These are phyloP conservation scores for Protomyces gravidus DNA, from an alignment of 1,139 yeast species.

Conservation along the genomic window DNA sequence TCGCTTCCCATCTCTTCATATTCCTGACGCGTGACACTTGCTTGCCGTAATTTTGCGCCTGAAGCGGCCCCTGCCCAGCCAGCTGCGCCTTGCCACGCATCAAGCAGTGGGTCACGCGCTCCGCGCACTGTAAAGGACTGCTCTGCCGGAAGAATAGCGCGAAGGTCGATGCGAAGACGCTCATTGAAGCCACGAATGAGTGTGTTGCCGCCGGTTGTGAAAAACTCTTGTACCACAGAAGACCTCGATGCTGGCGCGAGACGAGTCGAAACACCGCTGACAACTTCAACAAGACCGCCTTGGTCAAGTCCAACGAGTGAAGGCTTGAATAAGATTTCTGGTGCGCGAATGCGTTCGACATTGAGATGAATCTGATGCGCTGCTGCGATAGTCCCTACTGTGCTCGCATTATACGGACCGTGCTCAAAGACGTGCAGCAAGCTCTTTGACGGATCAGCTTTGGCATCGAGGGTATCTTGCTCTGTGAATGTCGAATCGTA, in stretches of 20 bases:
- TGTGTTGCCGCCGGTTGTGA: slow-evolving; percentile 83
- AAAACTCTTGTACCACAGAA: slow-evolving; percentile 43
- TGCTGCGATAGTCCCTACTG: slow-evolving; percentile 48
- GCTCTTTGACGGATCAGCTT: slow-evolving; percentile 80
- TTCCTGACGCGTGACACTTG: slow-evolving; percentile 62
- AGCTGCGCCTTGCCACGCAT: slow-evolving; percentile 95
- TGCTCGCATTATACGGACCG: slow-evolving; percentile 62
- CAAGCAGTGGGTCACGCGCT: slow-evolving; percentile 66
- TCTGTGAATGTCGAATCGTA: slow-evolving; percentile 83
- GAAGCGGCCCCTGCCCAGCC: slow-evolving; percentile 56
- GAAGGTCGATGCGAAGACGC: slow-evolving; percentile 64
- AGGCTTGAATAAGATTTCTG: slow-evolving; percentile 88
- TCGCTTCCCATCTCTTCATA: slow-evolving; percentile 88
- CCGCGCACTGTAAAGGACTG: slow-evolving; percentile 57
- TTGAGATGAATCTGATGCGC: slow-evolving; percentile 87
- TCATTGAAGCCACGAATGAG: slow-evolving; percentile 60
- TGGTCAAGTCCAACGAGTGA: slow-evolving; percentile 92
- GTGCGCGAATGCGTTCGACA: slow-evolving; percentile 84
- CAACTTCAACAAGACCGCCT: slow-evolving; percentile 79
- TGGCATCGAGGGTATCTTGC: slow-evolving; percentile 70
- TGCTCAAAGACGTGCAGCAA: slow-evolving; percentile 75
- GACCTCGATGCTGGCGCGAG: slow-evolving; percentile 49
- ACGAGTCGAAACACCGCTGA: slow-evolving; percentile 61
- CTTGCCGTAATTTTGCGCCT: slow-evolving; percentile 45
- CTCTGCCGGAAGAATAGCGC: slow-evolving; percentile 64